These are phyloP conservation scores for Pichia pseudocactophila DNA, from an alignment of 805 yeast species.

Conservation along the genomic window DNA sequence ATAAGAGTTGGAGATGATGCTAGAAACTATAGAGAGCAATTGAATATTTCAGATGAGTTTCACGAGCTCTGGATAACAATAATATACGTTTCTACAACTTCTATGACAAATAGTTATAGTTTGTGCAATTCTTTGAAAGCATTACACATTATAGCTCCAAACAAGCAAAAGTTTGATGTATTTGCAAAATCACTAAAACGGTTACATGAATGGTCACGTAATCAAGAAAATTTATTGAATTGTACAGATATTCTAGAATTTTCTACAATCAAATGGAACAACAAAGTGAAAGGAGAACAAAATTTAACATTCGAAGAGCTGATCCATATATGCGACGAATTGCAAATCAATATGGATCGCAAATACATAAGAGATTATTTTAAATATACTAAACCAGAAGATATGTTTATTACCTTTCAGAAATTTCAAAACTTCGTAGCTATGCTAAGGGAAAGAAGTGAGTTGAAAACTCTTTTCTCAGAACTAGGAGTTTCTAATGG, in stretches of 20 bases:
- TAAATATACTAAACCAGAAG: conserved; percentile 38
- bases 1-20: conserved; percentile 61
- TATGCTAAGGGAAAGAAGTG: conserved; percentile 55
- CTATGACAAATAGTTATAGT: conserved; percentile 12
- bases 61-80: conserved; percentile 73
- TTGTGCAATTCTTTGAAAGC: conserved; percentile 55
- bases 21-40: conserved; percentile 76
- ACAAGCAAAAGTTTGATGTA: conserved; percentile 41
- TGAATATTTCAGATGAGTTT: conserved; percentile 58
- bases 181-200: conserved; percentile 47
- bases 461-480: conserved; percentile 36
- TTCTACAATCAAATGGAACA: conserved; percentile 5
- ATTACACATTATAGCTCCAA: conserved; percentile 64
- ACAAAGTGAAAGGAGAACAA: conserved; percentile 2
- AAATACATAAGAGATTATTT: conserved; percentile 38
- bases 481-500: conserved; percentile 18
- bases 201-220: conserved; percentile 31
- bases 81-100: conserved; percentile 49
- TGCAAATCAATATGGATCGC: conserved; percentile 67
- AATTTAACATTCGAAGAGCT: conserved; percentile 57
- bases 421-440: conserved; percentile 74
- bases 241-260: conserved; percentile 6
- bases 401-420: conserved; percentile 52
- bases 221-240: conserved; percentile 9
- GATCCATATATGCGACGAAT: conserved; percentile 49